These are phyloP conservation scores for Solanum sejunctum DNA, from an alignment of 257 asterid genomes.

Conservation along the genomic window DNA sequence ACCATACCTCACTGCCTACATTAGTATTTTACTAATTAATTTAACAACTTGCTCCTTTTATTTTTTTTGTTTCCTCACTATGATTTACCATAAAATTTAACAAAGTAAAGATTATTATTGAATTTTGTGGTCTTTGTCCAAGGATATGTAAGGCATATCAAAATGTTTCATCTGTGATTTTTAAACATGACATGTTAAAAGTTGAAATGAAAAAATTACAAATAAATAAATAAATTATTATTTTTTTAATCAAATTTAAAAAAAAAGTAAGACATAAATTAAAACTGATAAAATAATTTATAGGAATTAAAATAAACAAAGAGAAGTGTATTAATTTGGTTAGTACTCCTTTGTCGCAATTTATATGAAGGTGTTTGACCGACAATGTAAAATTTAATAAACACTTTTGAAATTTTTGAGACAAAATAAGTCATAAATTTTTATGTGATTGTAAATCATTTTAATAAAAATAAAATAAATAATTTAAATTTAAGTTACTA, in stretches of 20 bases:
- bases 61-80: not conserved
- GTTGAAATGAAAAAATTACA: not conserved
- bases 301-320: not conserved
- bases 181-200: not conserved
- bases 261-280: not conserved
- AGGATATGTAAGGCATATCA: no score
- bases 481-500: no score
- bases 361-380: not conserved
- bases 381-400: not conserved
- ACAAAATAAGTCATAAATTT: not conserved
- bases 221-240: not conserved
- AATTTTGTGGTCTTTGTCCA: not conserved
- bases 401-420: rapidly evolving
- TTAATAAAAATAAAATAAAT: not conserved
- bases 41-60: not conserved
- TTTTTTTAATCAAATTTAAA: no score
- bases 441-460: not conserved
- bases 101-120: not conserved
- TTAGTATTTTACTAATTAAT: not conserved
- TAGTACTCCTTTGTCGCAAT: not conserved
- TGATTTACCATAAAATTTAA: not conserved
- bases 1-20: not conserved
- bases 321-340: not conserved
- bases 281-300: not conserved
- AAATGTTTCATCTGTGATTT: not conserved